Conservation (phyloP, 345 rosid species). For the Camelina sativa region DNA sequence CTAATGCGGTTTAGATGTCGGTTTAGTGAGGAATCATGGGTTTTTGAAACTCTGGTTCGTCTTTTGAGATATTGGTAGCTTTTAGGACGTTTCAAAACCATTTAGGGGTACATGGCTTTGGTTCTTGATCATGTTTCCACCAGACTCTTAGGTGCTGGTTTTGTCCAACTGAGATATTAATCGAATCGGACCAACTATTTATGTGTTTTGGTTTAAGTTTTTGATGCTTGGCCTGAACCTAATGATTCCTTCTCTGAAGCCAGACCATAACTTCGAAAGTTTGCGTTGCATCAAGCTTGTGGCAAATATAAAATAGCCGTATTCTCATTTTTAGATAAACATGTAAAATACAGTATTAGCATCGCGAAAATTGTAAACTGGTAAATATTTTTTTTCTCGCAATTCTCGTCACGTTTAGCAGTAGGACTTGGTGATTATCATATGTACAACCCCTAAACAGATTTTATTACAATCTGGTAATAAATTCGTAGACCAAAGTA, state of each 20-base stretch:
- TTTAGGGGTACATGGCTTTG: conserved; percentile 32
- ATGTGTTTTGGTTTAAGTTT: conserved; percentile 10
- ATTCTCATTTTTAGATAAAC: too few species aligned
- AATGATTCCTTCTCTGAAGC: background rate
- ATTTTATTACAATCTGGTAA: too few species aligned
- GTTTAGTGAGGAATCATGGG: conserved; percentile 21
- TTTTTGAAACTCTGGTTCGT: conserved; percentile 30
- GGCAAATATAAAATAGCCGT: too few species aligned
- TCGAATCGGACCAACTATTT: background rate
- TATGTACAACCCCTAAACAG: background rate
- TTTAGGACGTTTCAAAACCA: conserved; percentile 33
- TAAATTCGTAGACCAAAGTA: too few species aligned
- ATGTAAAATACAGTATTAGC: too few species aligned
- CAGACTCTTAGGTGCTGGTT: conserved; percentile 6
- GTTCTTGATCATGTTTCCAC: conserved; percentile 16
- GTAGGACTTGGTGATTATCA: background rate
- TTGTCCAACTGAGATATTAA: conserved; percentile 28
- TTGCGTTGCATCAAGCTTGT: background rate
- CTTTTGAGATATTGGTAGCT: conserved; percentile 31
- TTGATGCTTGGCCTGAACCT: background rate
- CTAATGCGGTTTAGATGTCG: conserved; percentile 28
- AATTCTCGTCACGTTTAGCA: background rate
- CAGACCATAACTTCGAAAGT: background rate
- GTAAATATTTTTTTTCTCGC: too few species aligned
- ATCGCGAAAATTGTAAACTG: background rate